A percentile compares a stretch with the other conserved stretches of the same genome.
Evolutionary conservation across 2,329 filamentous ascomycete genomes (phyloP).

Genomic region (Penicillium verrucosum): DNA sequence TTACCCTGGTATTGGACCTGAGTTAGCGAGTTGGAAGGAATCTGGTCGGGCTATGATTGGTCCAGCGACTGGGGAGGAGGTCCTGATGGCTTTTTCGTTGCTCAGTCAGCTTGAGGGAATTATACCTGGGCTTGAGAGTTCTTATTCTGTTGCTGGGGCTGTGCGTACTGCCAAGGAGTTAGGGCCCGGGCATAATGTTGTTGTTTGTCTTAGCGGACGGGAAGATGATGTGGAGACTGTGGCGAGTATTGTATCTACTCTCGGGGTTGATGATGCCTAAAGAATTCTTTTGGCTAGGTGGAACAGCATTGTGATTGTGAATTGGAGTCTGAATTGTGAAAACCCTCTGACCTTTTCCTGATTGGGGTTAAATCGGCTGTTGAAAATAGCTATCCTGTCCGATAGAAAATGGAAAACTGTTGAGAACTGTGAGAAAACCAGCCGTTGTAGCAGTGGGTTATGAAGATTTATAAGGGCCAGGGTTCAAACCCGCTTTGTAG

Average conservation of each 20-base stretch:
- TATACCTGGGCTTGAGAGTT: conserved; percentile 87
- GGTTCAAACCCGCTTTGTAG: too few relatives aligned
- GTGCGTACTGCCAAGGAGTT: conserved; percentile 86
- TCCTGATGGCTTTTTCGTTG: conserved; percentile 77
- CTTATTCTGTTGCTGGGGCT: conserved; percentile 84
- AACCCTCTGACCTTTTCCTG: background rate
- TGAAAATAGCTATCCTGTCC: too few relatives aligned
- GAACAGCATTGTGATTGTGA: background rate
- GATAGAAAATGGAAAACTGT: too few relatives aligned
- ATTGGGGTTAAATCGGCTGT: too few relatives aligned
- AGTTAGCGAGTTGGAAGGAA: conserved; percentile 88
- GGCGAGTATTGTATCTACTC: conserved; percentile 78
- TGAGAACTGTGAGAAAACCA: too few relatives aligned
- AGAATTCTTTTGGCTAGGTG: background rate
- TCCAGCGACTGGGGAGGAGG: conserved; percentile 82
- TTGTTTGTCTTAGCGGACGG: conserved; percentile 84
- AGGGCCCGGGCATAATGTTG: conserved; percentile 77
- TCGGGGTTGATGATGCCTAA: conserved; percentile 51
- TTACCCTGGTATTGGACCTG: conserved; percentile 92
- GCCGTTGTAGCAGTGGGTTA: too few relatives aligned
- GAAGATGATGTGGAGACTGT: conserved; percentile 97
- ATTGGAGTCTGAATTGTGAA: background rate
- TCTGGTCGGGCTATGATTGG: conserved; percentile 76
- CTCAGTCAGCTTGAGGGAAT: conserved; percentile 88
- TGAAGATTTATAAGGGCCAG: too few relatives aligned